Percentiles rank a stretch among this genome's conserved stretches.
Conservation (phyloP, 1,139 yeast genomes). For the Arxiozyma telluris region DNA sequence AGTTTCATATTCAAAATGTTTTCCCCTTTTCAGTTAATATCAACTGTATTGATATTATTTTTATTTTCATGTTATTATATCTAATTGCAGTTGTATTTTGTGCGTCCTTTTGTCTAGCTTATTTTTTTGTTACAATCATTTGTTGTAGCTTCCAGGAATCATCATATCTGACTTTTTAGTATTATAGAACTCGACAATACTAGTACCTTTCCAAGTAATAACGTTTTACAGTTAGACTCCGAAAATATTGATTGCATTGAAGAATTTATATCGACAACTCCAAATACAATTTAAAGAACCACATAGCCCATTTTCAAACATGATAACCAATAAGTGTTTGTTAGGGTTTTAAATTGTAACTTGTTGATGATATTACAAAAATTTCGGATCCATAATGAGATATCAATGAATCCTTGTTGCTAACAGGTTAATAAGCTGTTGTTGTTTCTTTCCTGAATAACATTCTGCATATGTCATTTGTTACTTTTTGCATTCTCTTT, state of each 20-base stretch:
- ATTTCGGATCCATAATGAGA: not conserved
- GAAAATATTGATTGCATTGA: not conserved
- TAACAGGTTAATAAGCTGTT: not conserved
- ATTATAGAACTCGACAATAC: not conserved
- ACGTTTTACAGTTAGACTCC: not conserved
- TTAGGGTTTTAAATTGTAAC: not conserved
- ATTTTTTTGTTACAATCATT: not conserved
- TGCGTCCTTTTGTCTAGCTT: not conserved
- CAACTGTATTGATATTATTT: not conserved
- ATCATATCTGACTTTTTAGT: no score
- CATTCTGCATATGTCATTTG: not conserved
- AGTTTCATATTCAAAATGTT: not conserved
- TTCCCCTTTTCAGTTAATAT: not conserved
- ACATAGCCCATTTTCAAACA: not conserved
- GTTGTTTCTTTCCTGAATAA: not conserved
- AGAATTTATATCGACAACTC: not conserved
- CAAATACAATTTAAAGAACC: not conserved
- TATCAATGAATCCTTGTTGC: not conserved
- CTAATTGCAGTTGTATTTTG: not conserved
- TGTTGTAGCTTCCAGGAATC: not conserved
- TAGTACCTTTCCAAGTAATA: no score
- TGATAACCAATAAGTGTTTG: not conserved
- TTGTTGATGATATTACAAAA: not conserved
- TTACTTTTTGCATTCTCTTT: not conserved
- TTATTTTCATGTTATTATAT: not conserved